Percentiles rank a stretch among this genome's conserved stretches.
Conservation (phyloP, 495 filamentous ascomycete genomes). For the Geoglossum glabrum region DNA sequence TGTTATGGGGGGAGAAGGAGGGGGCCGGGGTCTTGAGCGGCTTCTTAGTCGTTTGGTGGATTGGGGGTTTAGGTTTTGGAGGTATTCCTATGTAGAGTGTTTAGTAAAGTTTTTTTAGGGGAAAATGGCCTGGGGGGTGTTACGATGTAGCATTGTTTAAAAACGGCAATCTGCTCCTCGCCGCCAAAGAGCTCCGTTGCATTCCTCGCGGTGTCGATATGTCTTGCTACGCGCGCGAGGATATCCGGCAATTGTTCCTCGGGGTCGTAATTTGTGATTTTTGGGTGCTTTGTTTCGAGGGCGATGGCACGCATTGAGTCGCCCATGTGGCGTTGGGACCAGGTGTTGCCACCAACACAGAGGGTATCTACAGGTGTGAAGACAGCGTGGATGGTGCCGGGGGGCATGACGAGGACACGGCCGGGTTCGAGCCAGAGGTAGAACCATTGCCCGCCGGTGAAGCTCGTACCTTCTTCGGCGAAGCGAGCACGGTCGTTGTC, state of each 20-base stretch:
- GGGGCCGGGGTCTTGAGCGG: no score
- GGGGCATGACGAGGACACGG: neutral
- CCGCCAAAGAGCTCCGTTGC: neutral
- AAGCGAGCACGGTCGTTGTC: neutral
- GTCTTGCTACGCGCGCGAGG: neutral
- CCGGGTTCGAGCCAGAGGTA: neutral
- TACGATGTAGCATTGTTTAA: no score
- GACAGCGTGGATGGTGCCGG: neutral
- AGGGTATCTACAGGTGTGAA: neutral
- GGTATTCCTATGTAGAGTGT: no score
- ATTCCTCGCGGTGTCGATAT: neutral
- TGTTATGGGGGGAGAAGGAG: no score
- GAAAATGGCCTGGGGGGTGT: no score
- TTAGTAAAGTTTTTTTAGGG: no score
- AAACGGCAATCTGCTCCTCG: neutral
- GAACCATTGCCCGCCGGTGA: neutral
- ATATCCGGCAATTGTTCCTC: neutral
- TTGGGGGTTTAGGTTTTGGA: no score
- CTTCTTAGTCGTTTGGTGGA: no score
- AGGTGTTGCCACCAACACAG: neutral
- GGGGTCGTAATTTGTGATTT: neutral
- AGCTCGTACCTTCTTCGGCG: neutral
- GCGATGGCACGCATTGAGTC: neutral
- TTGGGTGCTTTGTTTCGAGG: neutral
- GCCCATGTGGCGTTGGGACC: neutral